Evolutionary conservation across 768 basidiomycete genomes (phyloP).

Genomic region (Trametes sanguinea): DNA sequence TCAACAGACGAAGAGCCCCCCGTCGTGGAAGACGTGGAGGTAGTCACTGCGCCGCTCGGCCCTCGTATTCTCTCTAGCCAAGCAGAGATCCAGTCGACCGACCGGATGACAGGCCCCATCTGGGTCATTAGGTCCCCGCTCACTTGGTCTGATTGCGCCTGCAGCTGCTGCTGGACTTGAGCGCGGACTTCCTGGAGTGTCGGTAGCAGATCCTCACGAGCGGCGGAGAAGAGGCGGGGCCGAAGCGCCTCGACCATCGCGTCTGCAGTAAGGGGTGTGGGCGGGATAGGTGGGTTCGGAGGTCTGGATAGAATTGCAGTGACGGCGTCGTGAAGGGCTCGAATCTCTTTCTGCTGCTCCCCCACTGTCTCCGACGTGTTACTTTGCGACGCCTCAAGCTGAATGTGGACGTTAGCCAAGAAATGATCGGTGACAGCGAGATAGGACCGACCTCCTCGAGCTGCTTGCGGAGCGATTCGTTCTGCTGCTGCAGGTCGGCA

Average conservation of each 20-base stretch:
- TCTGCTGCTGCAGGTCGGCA: background rate
- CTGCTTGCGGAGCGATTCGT: background rate
- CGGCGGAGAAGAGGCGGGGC: constrained; percentile 20
- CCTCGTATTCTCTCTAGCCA: constrained; percentile 23
- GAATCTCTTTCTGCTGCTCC: constrained; percentile 20
- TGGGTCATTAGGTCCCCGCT: constrained; percentile 22
- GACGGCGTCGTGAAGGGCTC: constrained; percentile 27
- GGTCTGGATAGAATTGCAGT: constrained; percentile 17
- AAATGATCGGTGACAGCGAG: no score
- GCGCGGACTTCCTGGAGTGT: constrained; percentile 20
- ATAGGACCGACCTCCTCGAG: constrained; percentile 26
- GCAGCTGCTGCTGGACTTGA: constrained; percentile 23
- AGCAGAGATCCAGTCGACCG: constrained; percentile 22
- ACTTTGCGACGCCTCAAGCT: constrained; percentile 17
- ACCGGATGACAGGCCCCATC: constrained; percentile 19
- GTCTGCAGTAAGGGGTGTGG: constrained; percentile 15
- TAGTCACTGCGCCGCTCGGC: background rate
- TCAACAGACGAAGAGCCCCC: background rate
- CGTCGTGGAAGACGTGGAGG: background rate
- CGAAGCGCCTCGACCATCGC: constrained; percentile 19
- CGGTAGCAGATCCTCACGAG: constrained; percentile 24
- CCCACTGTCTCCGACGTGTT: constrained; percentile 14
- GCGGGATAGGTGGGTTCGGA: constrained; percentile 12
- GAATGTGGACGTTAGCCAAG: background rate
- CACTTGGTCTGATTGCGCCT: constrained; percentile 22